phyloP scores from a whole-genome alignment of 805 yeast species.

The Hanseniaspora pseudoguilliermondii region DNA sequence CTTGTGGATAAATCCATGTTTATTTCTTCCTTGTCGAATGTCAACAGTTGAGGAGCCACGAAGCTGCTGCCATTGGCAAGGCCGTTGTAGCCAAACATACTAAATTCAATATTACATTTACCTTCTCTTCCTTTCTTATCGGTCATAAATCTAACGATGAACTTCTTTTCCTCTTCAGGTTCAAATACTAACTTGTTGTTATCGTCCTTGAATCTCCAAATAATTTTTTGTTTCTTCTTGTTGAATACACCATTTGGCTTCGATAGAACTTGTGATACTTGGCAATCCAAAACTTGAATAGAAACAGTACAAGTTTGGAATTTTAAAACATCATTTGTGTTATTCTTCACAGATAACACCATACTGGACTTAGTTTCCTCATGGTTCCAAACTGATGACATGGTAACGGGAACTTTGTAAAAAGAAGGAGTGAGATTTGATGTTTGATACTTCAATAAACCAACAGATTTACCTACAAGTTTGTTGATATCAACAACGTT shows the following conservation, averaged over 20 bases:
- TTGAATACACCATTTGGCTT: conserved; percentile 88
- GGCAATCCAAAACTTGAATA: conserved; percentile 51
- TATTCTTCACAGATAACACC: conserved; percentile 53
- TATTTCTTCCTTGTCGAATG: not conserved
- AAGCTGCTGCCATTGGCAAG: not conserved
- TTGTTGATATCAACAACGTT: conserved; percentile 1
- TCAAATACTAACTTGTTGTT: conserved; percentile 29
- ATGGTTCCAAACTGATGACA: conserved; percentile 81
- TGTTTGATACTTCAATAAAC: conserved; percentile 9
- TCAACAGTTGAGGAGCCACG: not conserved
- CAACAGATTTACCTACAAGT: conserved; percentile 8
- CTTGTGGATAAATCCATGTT: conserved; percentile 1
- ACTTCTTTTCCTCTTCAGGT: conserved; percentile 41
- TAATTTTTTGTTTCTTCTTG: conserved; percentile 70
- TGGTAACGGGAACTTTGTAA: conserved; percentile 46
- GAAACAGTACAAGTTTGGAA: conserved; percentile 31
- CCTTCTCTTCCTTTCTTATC: conserved; percentile 58
- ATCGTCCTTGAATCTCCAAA: conserved; percentile 55
- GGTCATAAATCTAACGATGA: conserved; percentile 79
- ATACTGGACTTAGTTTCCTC: conserved; percentile 77
- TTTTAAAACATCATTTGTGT: conserved; percentile 28
- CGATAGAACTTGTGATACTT: conserved; percentile 62
- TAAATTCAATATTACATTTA: conserved; percentile 59
- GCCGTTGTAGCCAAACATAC: conserved; percentile 28
- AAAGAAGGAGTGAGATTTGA: not conserved